Percentiles rank a stretch among this genome's conserved stretches.
Evolutionary conservation across 2,329 filamentous ascomycete genomes (phyloP).

Genomic region (Trichophyton schoenleinii): DNA sequence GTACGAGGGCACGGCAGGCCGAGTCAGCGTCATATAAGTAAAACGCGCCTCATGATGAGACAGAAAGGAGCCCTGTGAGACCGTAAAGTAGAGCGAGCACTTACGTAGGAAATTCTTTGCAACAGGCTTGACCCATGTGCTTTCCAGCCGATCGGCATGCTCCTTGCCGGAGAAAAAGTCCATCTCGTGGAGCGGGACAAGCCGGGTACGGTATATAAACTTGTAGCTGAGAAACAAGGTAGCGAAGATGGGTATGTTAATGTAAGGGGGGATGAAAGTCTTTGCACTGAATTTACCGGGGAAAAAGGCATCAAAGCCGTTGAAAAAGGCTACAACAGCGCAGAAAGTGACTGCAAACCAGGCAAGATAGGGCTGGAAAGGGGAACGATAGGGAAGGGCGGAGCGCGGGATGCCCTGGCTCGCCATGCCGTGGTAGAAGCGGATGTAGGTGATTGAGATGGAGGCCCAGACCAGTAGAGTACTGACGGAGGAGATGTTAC

Average conservation of each 20-base stretch:
- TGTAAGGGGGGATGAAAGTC: slow-evolving; percentile 14
- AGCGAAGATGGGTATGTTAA: slow-evolving; percentile 16
- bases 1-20: neutral
- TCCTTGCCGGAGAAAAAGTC: slow-evolving; percentile 28
- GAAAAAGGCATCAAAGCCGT: slow-evolving; percentile 40
- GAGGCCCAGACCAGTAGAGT: slow-evolving; percentile 11
- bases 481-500: slow-evolving; percentile 12
- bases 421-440: slow-evolving; percentile 53
- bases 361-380: slow-evolving; percentile 55
- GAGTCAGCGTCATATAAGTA: neutral
- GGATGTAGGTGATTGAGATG: slow-evolving; percentile 44
- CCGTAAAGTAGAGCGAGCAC: slow-evolving; percentile 1
- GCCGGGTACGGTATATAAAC: slow-evolving; percentile 9
- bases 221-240: slow-evolving; percentile 13
- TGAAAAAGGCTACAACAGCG: slow-evolving; percentile 50
- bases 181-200: slow-evolving; percentile 14
- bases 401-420: slow-evolving; percentile 54
- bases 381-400: slow-evolving; percentile 52
- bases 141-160: slow-evolving; percentile 17
- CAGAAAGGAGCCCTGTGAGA: neutral
- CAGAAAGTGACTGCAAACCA: slow-evolving; percentile 45
- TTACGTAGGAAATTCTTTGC: slow-evolving; percentile 21
- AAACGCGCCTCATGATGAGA: neutral
- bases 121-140: slow-evolving; percentile 21
- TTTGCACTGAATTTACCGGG: slow-evolving; percentile 15